phyloP scores from a whole-genome alignment of 1,284 basidiomycete genomes.

The Ustilago curta region DNA sequence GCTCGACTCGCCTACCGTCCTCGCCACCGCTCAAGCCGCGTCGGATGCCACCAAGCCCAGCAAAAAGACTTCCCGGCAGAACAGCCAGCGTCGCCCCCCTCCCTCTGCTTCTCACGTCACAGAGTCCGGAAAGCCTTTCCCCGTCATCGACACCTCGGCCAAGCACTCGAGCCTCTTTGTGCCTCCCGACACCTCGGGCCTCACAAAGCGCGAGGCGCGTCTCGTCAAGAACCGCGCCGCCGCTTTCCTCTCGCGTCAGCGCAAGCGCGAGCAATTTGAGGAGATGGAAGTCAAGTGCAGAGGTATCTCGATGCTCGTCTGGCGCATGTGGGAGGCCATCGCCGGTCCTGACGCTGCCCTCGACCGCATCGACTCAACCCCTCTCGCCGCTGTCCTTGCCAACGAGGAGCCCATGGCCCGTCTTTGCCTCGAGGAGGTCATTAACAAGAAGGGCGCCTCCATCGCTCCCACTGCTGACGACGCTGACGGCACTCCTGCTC shows the following conservation, averaged over 20 bases:
- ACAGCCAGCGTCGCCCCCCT: conserved; percentile 55
- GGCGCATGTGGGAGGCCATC: conserved; percentile 62
- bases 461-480: conserved; percentile 60
- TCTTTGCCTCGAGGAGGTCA: conserved; percentile 53
- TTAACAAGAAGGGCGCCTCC: conserved; percentile 55
- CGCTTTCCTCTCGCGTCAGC: conserved; percentile 86
- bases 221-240: conserved; percentile 91
- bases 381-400: conserved; percentile 39
- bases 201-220: conserved; percentile 87
- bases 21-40: conserved; percentile 6
- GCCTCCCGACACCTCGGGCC: conserved; percentile 85
- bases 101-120: conserved; percentile 66
- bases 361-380: conserved; percentile 35
- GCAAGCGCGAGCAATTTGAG: conserved; percentile 92
- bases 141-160: conserved; percentile 68
- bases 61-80: conserved; percentile 24
- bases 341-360: conserved; percentile 45
- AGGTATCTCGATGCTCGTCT: conserved; percentile 62
- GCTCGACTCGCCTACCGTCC: conserved; percentile 15
- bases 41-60: conserved; percentile 12
- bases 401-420: conserved; percentile 50
- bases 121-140: conserved; percentile 67
- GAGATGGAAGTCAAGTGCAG: conserved; percentile 82
- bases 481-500: conserved; percentile 31
- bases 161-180: conserved; percentile 74